Evolutionary conservation across 2,329 filamentous ascomycete genomes (phyloP), one percentile per base, ranked within the genome.

Genomic region (Colletotrichum sp.): DNA sequence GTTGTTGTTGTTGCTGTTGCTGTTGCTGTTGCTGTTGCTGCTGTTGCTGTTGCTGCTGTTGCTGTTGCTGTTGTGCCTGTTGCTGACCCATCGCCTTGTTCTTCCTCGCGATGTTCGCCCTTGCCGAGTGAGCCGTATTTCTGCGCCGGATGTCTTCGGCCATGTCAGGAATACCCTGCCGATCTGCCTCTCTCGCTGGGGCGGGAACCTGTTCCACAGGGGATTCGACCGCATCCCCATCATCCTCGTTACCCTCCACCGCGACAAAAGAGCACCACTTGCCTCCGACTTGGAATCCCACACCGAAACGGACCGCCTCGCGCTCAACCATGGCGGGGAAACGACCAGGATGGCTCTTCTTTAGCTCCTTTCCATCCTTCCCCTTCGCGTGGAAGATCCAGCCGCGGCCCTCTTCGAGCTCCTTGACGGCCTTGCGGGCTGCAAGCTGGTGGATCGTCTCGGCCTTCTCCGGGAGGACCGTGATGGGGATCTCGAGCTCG

Each of bases 211-310:
- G 18, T 31, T 63, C 59, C 0, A 27, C n/a, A 29, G 59, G 7
- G 0, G 18, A 8, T 8, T 51, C 43, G 6, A 18, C 11, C n/a
- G 24, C n/a, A 11, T 13, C 66, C 1, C 1, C 5, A 12, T 43
- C 55, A 8, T 34, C 6, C 6, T 15, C 62, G 2, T 85, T 81
- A 11, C 86, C 83, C 74, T 92, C 86, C 3, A 93, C 86, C 3
- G 93, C 93, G 5, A 95, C 90, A 75, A 95, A 95, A 0, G 92
- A 94, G 78, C 91, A 93, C 89, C 91, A 94, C 78, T 92, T 93
- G 2, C 92, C 90, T 4, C 87, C 90, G 11, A 95, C 89, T 77
- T 94, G 92, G 78, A 90, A 94, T 70, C 87, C 85, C 15, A 92
- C 86, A 0, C 93, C 93, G 0, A 95, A 84, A 0, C 89, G 84